These are phyloP conservation scores for Sporothrix variecibatus DNA, from an alignment of 2,329 filamentous ascomycete genomes.

Conservation along the genomic window DNA sequence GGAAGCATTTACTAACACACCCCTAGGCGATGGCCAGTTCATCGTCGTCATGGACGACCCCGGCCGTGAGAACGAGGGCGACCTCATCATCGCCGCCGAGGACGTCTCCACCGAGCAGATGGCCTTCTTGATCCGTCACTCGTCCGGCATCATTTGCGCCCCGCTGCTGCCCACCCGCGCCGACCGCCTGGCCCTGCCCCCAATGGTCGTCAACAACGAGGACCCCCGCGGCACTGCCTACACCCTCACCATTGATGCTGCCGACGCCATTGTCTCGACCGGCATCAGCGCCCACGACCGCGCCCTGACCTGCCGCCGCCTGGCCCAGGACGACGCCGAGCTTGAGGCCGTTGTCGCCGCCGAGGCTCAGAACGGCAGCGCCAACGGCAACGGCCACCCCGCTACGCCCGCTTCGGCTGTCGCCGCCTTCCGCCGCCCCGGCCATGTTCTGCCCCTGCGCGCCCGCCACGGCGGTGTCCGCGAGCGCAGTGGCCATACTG, in stretches of 20 bases:
- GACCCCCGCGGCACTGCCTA: conserved; percentile 93
- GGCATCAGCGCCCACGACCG: conserved; percentile 91
- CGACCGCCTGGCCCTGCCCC: conserved; percentile 72
- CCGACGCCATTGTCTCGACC: conserved; percentile 72
- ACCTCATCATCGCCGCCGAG: conserved; percentile 91
- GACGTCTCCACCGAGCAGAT: conserved; percentile 85
- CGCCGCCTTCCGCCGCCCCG: conserved; percentile 73
- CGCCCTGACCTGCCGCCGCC: conserved; percentile 73
- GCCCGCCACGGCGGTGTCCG: conserved; percentile 79
- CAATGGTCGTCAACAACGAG: conserved; percentile 76
- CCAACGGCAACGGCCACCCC: not conserved
- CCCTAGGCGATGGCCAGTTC: conserved; percentile 62
- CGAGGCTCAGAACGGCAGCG: conserved; percentile 1
- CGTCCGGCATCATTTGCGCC: conserved; percentile 87
- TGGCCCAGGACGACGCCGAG: conserved; percentile 53
- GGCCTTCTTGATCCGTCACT: conserved; percentile 93
- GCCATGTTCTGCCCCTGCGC: conserved; percentile 85
- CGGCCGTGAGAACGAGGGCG: conserved; percentile 94
- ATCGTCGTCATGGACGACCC: conserved; percentile 93
- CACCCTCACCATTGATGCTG: conserved; percentile 83
- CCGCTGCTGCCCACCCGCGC: conserved; percentile 73
- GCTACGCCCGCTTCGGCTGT: conserved; percentile 45
- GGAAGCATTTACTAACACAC: not conserved
- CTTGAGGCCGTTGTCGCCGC: conserved; percentile 23
- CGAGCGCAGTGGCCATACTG: conserved; percentile 81